Conservation (phyloP, 2,329 filamentous ascomycete species). For the Verticillium nonalfalfae region DNA sequence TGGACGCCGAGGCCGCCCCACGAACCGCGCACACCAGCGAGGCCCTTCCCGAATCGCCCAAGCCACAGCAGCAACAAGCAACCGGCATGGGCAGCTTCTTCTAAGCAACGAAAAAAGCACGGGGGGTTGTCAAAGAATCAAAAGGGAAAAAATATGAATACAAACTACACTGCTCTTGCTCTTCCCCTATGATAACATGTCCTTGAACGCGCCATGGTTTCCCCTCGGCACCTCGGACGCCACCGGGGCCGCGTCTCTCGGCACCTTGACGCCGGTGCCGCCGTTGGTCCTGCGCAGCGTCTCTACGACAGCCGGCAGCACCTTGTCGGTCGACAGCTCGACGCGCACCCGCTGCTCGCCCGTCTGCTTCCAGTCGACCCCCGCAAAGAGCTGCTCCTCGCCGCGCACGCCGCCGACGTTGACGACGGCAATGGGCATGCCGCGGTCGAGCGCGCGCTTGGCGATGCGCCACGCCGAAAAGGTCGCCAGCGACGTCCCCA, state of each 20-base stretch:
- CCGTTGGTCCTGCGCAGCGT: slow-evolving; percentile 31
- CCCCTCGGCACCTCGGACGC: neutral
- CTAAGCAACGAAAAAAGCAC: slow-evolving; percentile 21
- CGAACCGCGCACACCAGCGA: slow-evolving; percentile 14
- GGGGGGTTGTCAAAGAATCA: too few relatives aligned
- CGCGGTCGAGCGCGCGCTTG: slow-evolving; percentile 72
- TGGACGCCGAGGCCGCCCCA: slow-evolving; percentile 1
- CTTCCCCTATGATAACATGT: slow-evolving; percentile 47
- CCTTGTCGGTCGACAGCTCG: slow-evolving; percentile 49
- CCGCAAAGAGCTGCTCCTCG: slow-evolving; percentile 64
- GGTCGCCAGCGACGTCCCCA: slow-evolving; percentile 88
- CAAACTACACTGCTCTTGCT: neutral
- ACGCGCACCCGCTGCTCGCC: slow-evolving; percentile 49
- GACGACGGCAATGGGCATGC: slow-evolving; percentile 80
- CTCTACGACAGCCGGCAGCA: slow-evolving; percentile 52
- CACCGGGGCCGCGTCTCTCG: too few relatives aligned
- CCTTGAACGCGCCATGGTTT: slow-evolving; percentile 41
- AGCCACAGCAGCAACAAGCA: slow-evolving; percentile 13
- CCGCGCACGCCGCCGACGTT: slow-evolving; percentile 82
- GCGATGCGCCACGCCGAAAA: slow-evolving; percentile 92
- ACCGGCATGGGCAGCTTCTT: slow-evolving; percentile 41
- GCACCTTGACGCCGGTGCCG: neutral
- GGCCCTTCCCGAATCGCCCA: slow-evolving; percentile 16
- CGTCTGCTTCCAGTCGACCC: slow-evolving; percentile 42
- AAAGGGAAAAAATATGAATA: too few relatives aligned